phyloP scores from a whole-genome alignment of 2,329 filamentous ascomycete species.

The Sporothrix dimorphospora region DNA sequence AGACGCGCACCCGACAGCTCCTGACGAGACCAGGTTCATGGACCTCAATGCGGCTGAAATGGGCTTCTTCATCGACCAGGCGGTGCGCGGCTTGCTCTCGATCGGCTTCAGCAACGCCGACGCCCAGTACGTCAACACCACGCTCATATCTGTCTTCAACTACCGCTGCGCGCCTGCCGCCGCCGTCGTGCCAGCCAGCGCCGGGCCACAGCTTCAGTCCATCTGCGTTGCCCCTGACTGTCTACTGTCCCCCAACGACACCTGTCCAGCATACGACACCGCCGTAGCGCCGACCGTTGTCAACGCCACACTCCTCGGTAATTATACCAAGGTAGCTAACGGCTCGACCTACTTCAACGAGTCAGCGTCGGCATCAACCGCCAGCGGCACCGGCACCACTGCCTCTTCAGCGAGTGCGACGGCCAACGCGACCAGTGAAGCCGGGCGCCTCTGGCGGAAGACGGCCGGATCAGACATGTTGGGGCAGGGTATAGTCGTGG shows the following conservation, averaged over 20 bases:
- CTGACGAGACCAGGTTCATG: slow-evolving; percentile 27
- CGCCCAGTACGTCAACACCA: slow-evolving; percentile 29
- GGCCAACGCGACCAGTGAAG: slow-evolving; percentile 3
- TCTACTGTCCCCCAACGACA: slow-evolving; percentile 26
- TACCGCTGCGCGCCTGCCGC: slow-evolving; percentile 28
- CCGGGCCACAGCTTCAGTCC: slow-evolving; percentile 28
- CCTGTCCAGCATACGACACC: slow-evolving; percentile 25
- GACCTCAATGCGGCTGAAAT: slow-evolving; percentile 28
- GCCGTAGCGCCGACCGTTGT: slow-evolving; percentile 27
- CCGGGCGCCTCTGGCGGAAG: background rate
- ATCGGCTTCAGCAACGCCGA: slow-evolving; percentile 28
- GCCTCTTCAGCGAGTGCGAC: background rate
- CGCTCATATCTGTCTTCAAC: slow-evolving; percentile 26
- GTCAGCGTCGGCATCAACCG: background rate
- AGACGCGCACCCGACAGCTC: slow-evolving; percentile 19
- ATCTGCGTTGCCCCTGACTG: slow-evolving; percentile 31
- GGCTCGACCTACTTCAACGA: slow-evolving; percentile 20
- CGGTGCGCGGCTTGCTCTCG: slow-evolving; percentile 25
- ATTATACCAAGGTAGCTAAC: slow-evolving; percentile 27
- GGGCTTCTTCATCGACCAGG: slow-evolving; percentile 31
- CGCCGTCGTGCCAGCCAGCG: slow-evolving; percentile 25
- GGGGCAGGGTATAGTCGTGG: background rate
- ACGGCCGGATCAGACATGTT: background rate
- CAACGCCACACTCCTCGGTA: slow-evolving; percentile 29
- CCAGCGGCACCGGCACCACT: background rate